phyloP scores from a whole-genome alignment of 1,139 yeast genomes.

The Yamadazyma buinensis region DNA sequence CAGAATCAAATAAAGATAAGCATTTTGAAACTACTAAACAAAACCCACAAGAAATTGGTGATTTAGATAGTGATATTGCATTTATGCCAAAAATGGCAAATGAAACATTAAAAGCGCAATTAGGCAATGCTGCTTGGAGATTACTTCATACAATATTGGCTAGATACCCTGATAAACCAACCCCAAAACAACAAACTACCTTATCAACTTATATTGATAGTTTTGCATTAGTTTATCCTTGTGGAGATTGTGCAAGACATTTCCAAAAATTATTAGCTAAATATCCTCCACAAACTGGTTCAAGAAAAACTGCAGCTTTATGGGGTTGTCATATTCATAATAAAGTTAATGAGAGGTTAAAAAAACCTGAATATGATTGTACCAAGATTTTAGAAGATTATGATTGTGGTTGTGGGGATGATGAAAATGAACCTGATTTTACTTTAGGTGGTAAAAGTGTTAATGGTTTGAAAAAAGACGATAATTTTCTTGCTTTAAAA shows the following conservation, averaged over 20 bases:
- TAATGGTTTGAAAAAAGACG: no score
- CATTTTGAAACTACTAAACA: slow-evolving; percentile 1
- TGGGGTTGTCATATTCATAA: slow-evolving; percentile 99
- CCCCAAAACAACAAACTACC: slow-evolving; percentile 57
- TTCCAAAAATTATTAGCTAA: slow-evolving; percentile 64
- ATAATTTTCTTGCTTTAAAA: no score
- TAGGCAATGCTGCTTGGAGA: slow-evolving; percentile 90
- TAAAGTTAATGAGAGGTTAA: slow-evolving; percentile 67
- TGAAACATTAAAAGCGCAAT: slow-evolving; percentile 58
- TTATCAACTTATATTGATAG: slow-evolving; percentile 50
- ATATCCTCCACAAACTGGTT: slow-evolving; percentile 80
- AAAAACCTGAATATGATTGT: slow-evolving; percentile 78
- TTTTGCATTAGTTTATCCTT: slow-evolving; percentile 81
- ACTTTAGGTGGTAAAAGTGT: slow-evolving; percentile 36
- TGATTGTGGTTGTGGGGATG: slow-evolving; percentile 93
- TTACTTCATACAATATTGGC: slow-evolving; percentile 85
- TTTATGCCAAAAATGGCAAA: slow-evolving; percentile 87
- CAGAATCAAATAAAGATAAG: not conserved
- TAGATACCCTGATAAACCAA: slow-evolving; percentile 83
- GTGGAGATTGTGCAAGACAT: slow-evolving; percentile 95
- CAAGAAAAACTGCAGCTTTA: slow-evolving; percentile 77
- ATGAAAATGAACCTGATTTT: slow-evolving; percentile 44
- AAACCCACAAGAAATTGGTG: not conserved
- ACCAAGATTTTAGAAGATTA: slow-evolving; percentile 79
- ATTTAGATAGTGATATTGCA: slow-evolving; percentile 17